Evolutionary conservation across 371 early-diverging fungal species (phyloP).

Genomic region (Syncephalis plumigaleata): DNA sequence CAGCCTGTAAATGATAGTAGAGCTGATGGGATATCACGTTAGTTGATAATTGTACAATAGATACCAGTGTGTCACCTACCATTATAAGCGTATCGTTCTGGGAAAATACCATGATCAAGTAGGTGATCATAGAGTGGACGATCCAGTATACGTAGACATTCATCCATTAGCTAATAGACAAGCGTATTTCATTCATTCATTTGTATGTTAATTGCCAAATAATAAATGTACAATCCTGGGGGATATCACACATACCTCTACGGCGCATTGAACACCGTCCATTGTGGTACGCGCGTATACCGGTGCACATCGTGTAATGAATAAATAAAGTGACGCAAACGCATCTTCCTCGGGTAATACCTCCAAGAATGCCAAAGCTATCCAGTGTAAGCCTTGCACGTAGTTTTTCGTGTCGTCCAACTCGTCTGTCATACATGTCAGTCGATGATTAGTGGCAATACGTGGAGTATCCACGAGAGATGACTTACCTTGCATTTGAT

Average conservation of each 20-base stretch:
- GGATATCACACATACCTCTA: slow-evolving; percentile 52
- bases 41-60: too few species aligned
- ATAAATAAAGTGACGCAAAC: slow-evolving; percentile 63
- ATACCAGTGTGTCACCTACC: too few species aligned
- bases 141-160: slow-evolving; percentile 1
- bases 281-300: slow-evolving; percentile 78
- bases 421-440: too few species aligned
- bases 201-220: too few species aligned
- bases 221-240: too few species aligned
- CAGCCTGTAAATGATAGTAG: neutral
- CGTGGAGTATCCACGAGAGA: too few species aligned
- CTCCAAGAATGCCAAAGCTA: slow-evolving; percentile 76
- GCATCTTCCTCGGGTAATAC: slow-evolving; percentile 84
- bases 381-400: slow-evolving; percentile 89
- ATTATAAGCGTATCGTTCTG: too few species aligned
- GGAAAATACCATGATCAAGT: too few species aligned
- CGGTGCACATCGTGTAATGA: slow-evolving; percentile 71
- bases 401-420: slow-evolving; percentile 25
- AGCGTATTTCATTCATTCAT: too few species aligned
- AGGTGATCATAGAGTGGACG: neutral
- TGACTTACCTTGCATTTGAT: slow-evolving; percentile 21
- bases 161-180: neutral
- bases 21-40: too few species aligned
- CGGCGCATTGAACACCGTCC: slow-evolving; percentile 81
- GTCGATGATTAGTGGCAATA: too few species aligned